phyloP scores from a whole-genome alignment of 805 yeast species.

The Kregervanrija fluxuum region DNA sequence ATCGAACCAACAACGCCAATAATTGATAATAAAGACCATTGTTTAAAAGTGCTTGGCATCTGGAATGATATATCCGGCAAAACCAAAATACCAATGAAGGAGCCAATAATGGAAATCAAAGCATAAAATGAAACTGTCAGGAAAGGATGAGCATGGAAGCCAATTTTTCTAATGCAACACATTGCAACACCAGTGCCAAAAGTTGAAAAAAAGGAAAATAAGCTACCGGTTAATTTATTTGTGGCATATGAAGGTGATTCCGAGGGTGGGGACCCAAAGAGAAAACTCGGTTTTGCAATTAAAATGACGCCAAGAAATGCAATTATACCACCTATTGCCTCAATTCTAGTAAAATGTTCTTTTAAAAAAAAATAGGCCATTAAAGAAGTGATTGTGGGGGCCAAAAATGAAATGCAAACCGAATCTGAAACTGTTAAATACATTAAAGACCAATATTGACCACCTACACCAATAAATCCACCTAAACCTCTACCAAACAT shows the following conservation, averaged over 20 bases:
- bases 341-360: slow-evolving; percentile 60
- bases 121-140: slow-evolving; percentile 76
- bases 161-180: slow-evolving; percentile 67
- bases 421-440: slow-evolving; percentile 77
- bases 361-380: slow-evolving; percentile 60
- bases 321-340: slow-evolving; percentile 59
- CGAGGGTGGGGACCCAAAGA: slow-evolving; percentile 39
- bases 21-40: slow-evolving; percentile 55
- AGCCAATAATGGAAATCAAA: slow-evolving; percentile 45
- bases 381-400: slow-evolving; percentile 71
- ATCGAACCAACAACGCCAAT: slow-evolving; percentile 76
- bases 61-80: slow-evolving; percentile 55
- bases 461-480: slow-evolving; percentile 81
- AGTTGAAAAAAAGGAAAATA: slow-evolving; percentile 59
- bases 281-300: slow-evolving; percentile 73
- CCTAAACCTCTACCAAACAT: slow-evolving; percentile 48
- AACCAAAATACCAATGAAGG: slow-evolving; percentile 43
- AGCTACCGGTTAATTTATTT: slow-evolving; percentile 51
- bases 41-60: slow-evolving; percentile 52
- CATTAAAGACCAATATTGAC: slow-evolving; percentile 66
- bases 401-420: slow-evolving; percentile 67
- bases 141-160: slow-evolving; percentile 72
- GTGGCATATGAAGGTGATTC: neutral
- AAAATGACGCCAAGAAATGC: slow-evolving; percentile 72
- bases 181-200: slow-evolving; percentile 64